Evolutionary conservation across 2,329 filamentous ascomycete species (phyloP).

Genomic region (Penicillium rolfsii): DNA sequence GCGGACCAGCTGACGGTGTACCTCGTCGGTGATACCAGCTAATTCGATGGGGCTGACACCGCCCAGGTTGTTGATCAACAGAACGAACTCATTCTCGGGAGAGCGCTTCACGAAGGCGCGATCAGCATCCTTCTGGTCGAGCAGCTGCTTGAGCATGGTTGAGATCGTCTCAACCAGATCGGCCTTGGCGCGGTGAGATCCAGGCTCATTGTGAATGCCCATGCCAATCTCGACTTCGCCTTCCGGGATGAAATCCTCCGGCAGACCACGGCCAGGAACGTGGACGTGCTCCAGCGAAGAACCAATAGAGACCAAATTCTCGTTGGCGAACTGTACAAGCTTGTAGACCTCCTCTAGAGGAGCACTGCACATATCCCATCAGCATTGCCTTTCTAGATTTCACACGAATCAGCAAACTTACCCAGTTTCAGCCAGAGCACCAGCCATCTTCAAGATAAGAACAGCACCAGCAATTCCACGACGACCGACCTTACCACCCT

Average conservation of each 20-base stretch:
- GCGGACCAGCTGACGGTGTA: slow-evolving; percentile 62
- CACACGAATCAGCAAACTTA: slow-evolving; percentile 35
- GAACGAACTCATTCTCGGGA: slow-evolving; percentile 62
- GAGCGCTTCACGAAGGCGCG: slow-evolving; percentile 63
- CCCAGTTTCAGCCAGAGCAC: slow-evolving; percentile 77
- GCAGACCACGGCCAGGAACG: slow-evolving; percentile 72
- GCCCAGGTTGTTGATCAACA: slow-evolving; percentile 71
- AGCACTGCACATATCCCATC: slow-evolving; percentile 33
- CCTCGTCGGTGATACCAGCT: slow-evolving; percentile 68
- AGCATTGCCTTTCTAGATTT: neutral
- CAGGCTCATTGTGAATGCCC: slow-evolving; percentile 72
- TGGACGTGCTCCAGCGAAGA: slow-evolving; percentile 90
- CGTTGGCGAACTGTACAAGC: slow-evolving; percentile 70
- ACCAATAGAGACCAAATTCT: slow-evolving; percentile 82
- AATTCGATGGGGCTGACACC: slow-evolving; percentile 69
- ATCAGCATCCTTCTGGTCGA: slow-evolving; percentile 65
- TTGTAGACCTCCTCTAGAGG: slow-evolving; percentile 71
- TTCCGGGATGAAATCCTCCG: slow-evolving; percentile 55
- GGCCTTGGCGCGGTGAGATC: slow-evolving; percentile 56
- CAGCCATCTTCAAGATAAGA: slow-evolving; percentile 85
- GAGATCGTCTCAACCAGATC: slow-evolving; percentile 56
- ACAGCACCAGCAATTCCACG: slow-evolving; percentile 91
- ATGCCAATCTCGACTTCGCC: slow-evolving; percentile 70
- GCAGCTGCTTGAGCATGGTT: slow-evolving; percentile 67
- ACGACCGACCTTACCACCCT: slow-evolving; percentile 88